Base-by-base conservation (phyloP, 345 rosid genomes). In the Firmiana major region DNA sequence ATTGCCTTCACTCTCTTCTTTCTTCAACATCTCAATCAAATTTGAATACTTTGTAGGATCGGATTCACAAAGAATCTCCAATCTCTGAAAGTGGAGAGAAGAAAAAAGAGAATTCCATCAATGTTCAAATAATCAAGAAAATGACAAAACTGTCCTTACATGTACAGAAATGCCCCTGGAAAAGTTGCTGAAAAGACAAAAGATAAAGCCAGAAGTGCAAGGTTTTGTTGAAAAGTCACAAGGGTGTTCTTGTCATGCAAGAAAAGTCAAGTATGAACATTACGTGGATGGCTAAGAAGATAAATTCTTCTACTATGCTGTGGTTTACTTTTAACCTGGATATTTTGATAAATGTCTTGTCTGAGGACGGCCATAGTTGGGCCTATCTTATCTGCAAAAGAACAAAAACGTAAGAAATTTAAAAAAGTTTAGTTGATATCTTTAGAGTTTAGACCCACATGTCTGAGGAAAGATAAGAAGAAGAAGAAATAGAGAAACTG, bases 281-380 rank as follows among this genome's bases (percentile, higher is more conserved):
- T 19, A 72, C 28, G 58, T 31, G 58, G 43, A 62, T 63, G 34
- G 9, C 11, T 5, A 21, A 53, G 64, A 26, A 38, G 42, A 63
- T 31, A 46, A 9, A 38, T 13, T 22, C 63, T 75, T 65, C 15
- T 31, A 36, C 0, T 4, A 43, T 22, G 28, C 15, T 46, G 13
- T 31, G 5, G 21, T 64, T 46, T 21, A n/a, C 49, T 53, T 16
- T 22, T 80, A 81, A 90, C 99, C 94, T 93, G 90, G 62, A 96
- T 77, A 80, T 93, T 96, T 79, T 91, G 93, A 82, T 86, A 76
- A 48, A 93, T 83, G 83, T 96, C 99, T 81, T 90, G 96, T 86
- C 99, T 84, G 46, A 96, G 88, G 78, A 96, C 98, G 51, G 89
- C 91, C 99, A 96, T 92, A 71, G 94, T 93, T 67, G 99, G 99